phyloP scores from a whole-genome alignment of 2,329 filamentous ascomycete genomes.

The Alternaria incomplexa region DNA sequence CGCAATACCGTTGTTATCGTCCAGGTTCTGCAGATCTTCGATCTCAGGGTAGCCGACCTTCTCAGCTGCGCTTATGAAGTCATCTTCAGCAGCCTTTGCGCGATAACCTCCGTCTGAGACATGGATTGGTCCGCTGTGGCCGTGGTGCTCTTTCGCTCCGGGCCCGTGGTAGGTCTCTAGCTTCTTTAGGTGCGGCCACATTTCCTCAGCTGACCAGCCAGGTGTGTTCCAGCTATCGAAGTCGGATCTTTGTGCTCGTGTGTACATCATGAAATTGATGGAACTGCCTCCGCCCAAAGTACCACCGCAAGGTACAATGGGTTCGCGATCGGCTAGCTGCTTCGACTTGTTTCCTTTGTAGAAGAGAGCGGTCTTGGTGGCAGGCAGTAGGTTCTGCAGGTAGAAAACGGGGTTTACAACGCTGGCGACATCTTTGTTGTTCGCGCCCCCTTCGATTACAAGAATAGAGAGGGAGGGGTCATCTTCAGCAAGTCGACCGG shows the following conservation, averaged over 20 bases:
- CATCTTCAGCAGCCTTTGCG: conserved; percentile 50
- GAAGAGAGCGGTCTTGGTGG: conserved; percentile 59
- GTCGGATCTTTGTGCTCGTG: conserved; percentile 54
- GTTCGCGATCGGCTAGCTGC: conserved; percentile 55
- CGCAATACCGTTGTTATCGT: conserved; percentile 51
- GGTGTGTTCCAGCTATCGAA: conserved; percentile 61
- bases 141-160: conserved; percentile 57
- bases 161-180: conserved; percentile 64
- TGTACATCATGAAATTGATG: conserved; percentile 54
- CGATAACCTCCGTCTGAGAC: conserved; percentile 60
- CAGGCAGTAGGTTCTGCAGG: conserved; percentile 55
- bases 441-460: conserved; percentile 61
- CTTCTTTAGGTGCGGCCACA: conserved; percentile 62
- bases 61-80: conserved; percentile 58
- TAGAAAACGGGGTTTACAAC: conserved; percentile 62
- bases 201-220: conserved; percentile 60
- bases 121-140: conserved; percentile 61
- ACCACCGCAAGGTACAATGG: conserved; percentile 53
- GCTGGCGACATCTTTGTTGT: conserved; percentile 59
- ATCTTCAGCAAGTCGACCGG: conserved; percentile 53
- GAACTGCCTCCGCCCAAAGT: conserved; percentile 66
- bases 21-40: conserved; percentile 61
- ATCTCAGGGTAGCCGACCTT: conserved; percentile 59
- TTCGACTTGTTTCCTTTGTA: conserved; percentile 57
- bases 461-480: conserved; percentile 39